phyloP scores from a whole-genome alignment of 2,329 filamentous ascomycete genomes.

The Rutstroemia sp. region DNA sequence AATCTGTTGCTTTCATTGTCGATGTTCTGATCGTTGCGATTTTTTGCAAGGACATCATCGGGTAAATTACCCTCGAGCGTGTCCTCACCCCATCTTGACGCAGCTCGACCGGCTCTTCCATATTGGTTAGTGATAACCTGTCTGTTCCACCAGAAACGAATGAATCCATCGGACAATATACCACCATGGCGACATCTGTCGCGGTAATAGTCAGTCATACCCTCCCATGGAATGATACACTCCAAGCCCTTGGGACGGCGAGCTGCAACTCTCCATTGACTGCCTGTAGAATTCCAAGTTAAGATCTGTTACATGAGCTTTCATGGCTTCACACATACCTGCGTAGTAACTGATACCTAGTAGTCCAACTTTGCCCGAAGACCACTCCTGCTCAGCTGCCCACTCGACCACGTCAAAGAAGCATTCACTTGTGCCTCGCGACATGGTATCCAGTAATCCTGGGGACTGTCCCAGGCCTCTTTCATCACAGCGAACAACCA shows the following conservation, averaged over 20 bases:
- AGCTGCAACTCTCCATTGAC: constrained; percentile 47
- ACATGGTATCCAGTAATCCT: constrained; percentile 46
- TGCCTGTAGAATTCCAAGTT: constrained; percentile 20
- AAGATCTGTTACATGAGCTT: background rate
- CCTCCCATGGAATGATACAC: constrained; percentile 47
- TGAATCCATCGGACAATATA: constrained; percentile 51
- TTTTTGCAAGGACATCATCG: constrained; percentile 35
- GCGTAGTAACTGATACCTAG: constrained; percentile 46
- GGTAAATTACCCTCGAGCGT: constrained; percentile 53
- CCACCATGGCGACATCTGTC: constrained; percentile 55
- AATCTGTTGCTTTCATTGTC: constrained; percentile 46
- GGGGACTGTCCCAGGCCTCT: constrained; percentile 44
- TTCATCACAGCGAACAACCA: constrained; percentile 40
- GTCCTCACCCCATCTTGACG: constrained; percentile 28
- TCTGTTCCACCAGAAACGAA: constrained; percentile 59
- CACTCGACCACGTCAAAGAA: constrained; percentile 46
- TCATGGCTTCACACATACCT: constrained; percentile 15
- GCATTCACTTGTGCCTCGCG: constrained; percentile 41
- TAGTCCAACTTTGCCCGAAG: constrained; percentile 41
- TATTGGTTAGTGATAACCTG: constrained; percentile 65
- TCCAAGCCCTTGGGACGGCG: constrained; percentile 42
- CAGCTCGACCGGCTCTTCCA: constrained; percentile 43
- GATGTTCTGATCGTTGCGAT: constrained; percentile 35
- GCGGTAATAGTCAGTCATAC: constrained; percentile 46
- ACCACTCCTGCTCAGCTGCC: constrained; percentile 43